phyloP scores from a whole-genome alignment of 805 yeast species.

The Kodamaea hsintzibuensis region DNA sequence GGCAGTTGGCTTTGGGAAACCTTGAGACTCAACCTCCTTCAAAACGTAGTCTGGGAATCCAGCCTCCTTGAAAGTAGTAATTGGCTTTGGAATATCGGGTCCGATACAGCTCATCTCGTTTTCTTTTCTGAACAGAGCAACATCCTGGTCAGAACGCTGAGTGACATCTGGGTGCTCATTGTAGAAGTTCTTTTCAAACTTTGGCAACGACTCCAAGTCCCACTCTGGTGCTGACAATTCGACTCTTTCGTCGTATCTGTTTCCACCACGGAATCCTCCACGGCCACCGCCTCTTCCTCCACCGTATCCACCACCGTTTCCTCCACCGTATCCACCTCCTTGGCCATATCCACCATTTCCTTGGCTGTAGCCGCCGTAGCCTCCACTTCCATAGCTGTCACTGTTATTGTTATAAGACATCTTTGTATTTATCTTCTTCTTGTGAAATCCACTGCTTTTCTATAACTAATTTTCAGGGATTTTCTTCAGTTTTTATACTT shows the following conservation, averaged over 20 bases:
- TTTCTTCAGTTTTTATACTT: slow-evolving; percentile 2
- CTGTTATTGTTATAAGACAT: slow-evolving; percentile 40
- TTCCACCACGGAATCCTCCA: slow-evolving; percentile 37
- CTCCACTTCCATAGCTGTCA: slow-evolving; percentile 17
- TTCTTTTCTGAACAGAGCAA: slow-evolving; percentile 72
- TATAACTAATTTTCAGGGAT: neutral
- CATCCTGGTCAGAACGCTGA: slow-evolving; percentile 71
- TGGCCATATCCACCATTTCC: slow-evolving; percentile 15
- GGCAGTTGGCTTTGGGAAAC: slow-evolving; percentile 92
- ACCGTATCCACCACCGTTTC: slow-evolving; percentile 37
- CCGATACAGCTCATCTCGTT: slow-evolving; percentile 87
- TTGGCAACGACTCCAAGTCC: slow-evolving; percentile 75
- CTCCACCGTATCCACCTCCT: slow-evolving; percentile 41
- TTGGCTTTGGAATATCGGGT: slow-evolving; percentile 88
- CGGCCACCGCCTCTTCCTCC: slow-evolving; percentile 37
- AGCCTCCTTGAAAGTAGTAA: slow-evolving; percentile 91
- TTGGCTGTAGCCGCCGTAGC: slow-evolving; percentile 21
- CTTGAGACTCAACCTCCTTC: slow-evolving; percentile 84
- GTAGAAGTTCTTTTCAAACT: slow-evolving; percentile 94
- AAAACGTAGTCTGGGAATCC: slow-evolving; percentile 96
- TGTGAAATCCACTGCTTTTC: neutral
- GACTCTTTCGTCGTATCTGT: slow-evolving; percentile 42
- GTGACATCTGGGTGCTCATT: slow-evolving; percentile 79
- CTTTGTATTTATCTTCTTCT: slow-evolving; percentile 6
- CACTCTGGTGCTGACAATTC: slow-evolving; percentile 74